Base-by-base conservation (phyloP, 1,284 basidiomycete genomes). In the Irpex sp. region DNA sequence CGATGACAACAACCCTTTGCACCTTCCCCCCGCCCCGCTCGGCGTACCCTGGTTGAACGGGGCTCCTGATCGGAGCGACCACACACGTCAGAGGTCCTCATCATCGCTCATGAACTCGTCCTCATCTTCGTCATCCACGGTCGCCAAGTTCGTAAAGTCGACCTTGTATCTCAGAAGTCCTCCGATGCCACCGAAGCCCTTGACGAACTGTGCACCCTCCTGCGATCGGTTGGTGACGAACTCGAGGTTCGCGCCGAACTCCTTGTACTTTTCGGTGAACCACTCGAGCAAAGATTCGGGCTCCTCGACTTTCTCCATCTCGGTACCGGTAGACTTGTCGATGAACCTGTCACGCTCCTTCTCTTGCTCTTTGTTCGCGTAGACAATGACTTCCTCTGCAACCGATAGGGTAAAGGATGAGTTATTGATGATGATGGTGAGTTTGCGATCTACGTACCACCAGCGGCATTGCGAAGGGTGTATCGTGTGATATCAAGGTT, bases 241-340 rank as follows among this genome's bases (percentile, higher is more conserved):
- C 75, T 98, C 97, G 65, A 98, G 88, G 69, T 91, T 91, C 63
- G 96, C 93, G 68, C 97, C 97, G 74, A 98, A 99, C 57, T 96
- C 92, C 75, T 94, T 95, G 84, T 99, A 99, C 76, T 96, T 95
- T 73, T 99, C 97, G 46, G 97, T 92, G 72, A 99, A 95, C 97
- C 97, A 99, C 77, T 99, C 95, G 65, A 98, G 87, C 15, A 97
- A 83, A 56, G 92, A 83, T 71, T 92, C 84, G 1, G 95, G 89
- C 68, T 97, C 95, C 1, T 72, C 71, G 4, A 79, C 78, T 74
- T 93, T 89, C 76, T 99, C 97, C 97, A 99, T 99, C 80, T 98
- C 96, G 56, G 89, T 75, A 7, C 94, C 92, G 13, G 96, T 99
- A 3, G 93, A 92, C 77, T 95, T 95, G 84, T 99, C 97, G 9